Conservation (phyloP, 371 early-diverging fungal species). For the Chytridium lagenaria region DNA sequence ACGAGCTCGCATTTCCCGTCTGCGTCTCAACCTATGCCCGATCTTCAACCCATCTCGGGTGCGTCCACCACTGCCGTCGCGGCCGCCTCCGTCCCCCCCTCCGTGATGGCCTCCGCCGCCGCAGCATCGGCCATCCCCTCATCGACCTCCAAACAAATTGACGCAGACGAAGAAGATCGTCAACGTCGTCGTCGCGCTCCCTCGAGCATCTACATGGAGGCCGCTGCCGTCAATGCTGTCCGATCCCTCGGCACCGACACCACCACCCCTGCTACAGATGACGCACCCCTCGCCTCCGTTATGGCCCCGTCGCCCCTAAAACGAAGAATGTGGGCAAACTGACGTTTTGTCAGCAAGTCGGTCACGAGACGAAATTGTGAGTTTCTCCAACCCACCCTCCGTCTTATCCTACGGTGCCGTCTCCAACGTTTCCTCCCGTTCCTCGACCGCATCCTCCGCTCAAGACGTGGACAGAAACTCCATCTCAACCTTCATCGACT, state of each 20-base stretch:
- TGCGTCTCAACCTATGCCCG: not conserved
- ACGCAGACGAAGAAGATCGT: not conserved
- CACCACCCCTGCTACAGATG: not conserved
- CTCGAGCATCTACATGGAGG: conserved; percentile 15
- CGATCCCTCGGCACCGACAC: not conserved
- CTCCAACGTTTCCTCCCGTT: not conserved
- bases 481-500: conserved; percentile 5
- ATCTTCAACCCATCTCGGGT: not conserved
- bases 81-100: not conserved
- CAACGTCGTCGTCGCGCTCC: not conserved
- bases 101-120: not conserved
- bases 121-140: too few species aligned
- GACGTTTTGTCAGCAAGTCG: too few species aligned
- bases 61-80: not conserved
- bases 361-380: not conserved
- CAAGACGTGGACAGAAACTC: not conserved
- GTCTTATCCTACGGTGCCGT: not conserved
- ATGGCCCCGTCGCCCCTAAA: not conserved
- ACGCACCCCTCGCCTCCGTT: not conserved
- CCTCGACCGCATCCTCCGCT: not conserved
- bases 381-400: not conserved
- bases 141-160: not conserved
- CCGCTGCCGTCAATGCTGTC: conserved; percentile 16
- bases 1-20: not conserved
- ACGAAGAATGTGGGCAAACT: too few species aligned